A percentile compares a stretch with the other conserved stretches of the same genome.
Conservation (phyloP, 305 asterid species). For the Ilex paraguariensis region DNA sequence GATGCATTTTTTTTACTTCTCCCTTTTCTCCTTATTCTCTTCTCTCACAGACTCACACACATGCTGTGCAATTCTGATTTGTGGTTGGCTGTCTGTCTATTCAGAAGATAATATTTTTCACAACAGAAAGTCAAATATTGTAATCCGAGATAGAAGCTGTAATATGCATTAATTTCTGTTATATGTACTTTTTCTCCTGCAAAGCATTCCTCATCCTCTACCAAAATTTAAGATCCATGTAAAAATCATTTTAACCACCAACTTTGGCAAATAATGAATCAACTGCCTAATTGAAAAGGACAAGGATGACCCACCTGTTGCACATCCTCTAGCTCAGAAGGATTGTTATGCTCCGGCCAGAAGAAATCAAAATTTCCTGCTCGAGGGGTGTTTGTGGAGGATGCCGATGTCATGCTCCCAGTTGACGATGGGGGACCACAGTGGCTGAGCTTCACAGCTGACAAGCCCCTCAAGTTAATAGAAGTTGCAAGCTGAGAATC, state of each 20-base stretch:
- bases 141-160: neutral
- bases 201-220: neutral
- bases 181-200: neutral
- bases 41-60: neutral
- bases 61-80: neutral
- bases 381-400: slow-evolving; percentile 83
- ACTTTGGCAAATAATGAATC: neutral
- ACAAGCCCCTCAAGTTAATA: slow-evolving; percentile 63
- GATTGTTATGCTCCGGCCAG: slow-evolving; percentile 66
- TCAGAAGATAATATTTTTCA: too few species aligned
- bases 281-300: slow-evolving; percentile 6
- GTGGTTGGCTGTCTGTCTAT: too few species aligned
- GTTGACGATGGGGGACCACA: slow-evolving; percentile 86
- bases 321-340: slow-evolving; percentile 67
- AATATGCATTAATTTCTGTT: neutral
- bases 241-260: neutral
- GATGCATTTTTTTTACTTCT: too few species aligned
- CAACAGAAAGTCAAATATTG: too few species aligned
- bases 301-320: slow-evolving; percentile 61
- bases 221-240: neutral
- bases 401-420: slow-evolving; percentile 80
- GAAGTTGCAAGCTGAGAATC: slow-evolving; percentile 61
- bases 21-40: neutral
- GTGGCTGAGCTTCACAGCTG: slow-evolving; percentile 59
- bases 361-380: slow-evolving; percentile 68